Evolutionary conservation across 352 stramenopile species (phyloP), one percentile per base, ranked within the genome.

Genomic region (Pythium insidiosum): DNA sequence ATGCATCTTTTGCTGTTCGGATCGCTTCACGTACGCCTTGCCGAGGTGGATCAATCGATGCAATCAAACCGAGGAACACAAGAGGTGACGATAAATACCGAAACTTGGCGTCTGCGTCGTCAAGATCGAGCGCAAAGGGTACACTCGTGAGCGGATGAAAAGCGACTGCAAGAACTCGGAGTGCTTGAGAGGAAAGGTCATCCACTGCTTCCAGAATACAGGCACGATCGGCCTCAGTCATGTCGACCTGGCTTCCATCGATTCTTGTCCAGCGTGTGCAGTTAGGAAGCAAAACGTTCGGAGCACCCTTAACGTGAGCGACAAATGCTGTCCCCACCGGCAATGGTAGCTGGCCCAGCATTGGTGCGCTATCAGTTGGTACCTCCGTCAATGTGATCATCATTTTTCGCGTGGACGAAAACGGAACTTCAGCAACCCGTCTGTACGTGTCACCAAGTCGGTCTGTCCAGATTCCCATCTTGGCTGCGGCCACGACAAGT

Each of bases 381-480:
- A 63, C 5, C 29, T 58, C 16, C 5, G 53, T 52, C 6, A 74
- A 28, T 13, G 63, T 74, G 21, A 66, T 50, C 91, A 98, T 97
- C 51, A 82, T 72, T 56, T 98, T 98, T 29, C 77, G 65, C 15
- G 91, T 75, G n/a, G 83, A 96, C n/a, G 62, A 88, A 65, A 98
- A 98, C 1, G 88, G 79, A 22, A 95, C 70, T 56, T 96, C 85
- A 16, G 72, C 65, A 0, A 81, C 56, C 28, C 89, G 68, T 23
- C 68, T 72, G 70, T 56, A 74, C 57, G 52, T 53, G 19, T 18
- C 34, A 2, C 23, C 24, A 10, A 65, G 24, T 23, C 62, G 34
- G 10, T 67, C 44, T n/a, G 41, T 49, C 50, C 55, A 66, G 28
- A 75, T 58, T 10, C 53, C 64, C 43, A 61, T 43, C 44, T 74